Evolutionary conservation across 768 basidiomycete genomes (phyloP), one percentile per base, ranked within the genome.

Genomic region (Cystofilobasidium capitatum): DNA sequence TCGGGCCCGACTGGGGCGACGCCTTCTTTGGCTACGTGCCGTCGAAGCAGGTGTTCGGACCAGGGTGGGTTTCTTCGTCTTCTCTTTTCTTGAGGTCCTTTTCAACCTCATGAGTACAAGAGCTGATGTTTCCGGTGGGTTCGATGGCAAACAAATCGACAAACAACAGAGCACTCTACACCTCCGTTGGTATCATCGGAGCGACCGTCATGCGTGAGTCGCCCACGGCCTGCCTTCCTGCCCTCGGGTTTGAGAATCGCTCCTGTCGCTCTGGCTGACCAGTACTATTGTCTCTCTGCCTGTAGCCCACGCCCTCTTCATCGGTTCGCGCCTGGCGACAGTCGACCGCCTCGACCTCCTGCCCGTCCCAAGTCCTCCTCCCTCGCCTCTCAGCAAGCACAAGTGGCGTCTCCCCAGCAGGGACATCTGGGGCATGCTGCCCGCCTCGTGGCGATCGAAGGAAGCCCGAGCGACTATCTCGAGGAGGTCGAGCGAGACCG

Each of bases 291-390:
- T n/a, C n/a, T n/a, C n/a, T n/a, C n/a, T n/a, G n/a, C n/a, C n/a
- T n/a, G n/a, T n/a, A 91, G 91, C 91, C 0, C 91, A 93, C 76
- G 87, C 86, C 68, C 80, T 96, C n/a, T 91, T 88, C 79, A 81
- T 96, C 20, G 92, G 91, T 7, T 90, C 89, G 3, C 83, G 85
- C 36, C 83, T 96, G 6, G 86, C 90, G 2, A 91, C 89, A 0
- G 88, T 91, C 74, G 86, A 91, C 66, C 80, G 91, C 54, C 73
- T 89, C 17, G 78, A 57, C 39, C 49, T 68, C n/a, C 60, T 68
- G 6, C 66, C 66, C 45, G 24, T n/a, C 16, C 33, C 60, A 3
- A 2, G 37, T 1, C 45, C 58, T 3, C 44, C 66, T 8, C 22
- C 58, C 8, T 24, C 60, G 4, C 51, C 29, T 16, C 39, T n/a